Evolutionary conservation across 2,329 filamentous ascomycete species (phyloP).

Genomic region (Lasiodiplodia sp.): DNA sequence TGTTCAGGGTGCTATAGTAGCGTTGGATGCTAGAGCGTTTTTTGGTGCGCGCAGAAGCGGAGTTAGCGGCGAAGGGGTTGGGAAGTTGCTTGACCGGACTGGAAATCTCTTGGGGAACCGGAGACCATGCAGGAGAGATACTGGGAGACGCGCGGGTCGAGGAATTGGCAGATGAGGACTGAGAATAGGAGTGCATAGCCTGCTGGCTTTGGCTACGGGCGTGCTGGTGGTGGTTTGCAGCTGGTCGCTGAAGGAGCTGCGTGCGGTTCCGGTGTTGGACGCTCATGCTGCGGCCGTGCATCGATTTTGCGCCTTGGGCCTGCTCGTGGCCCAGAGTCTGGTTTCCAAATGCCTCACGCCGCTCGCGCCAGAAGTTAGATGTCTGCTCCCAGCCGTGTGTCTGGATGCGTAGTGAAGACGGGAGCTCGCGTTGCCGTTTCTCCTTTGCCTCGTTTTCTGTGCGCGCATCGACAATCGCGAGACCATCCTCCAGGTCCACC

Average conservation of each 20-base stretch:
- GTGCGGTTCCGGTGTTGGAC: background rate
- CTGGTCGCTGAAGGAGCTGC: background rate
- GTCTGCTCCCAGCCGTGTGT: slow-evolving; percentile 12
- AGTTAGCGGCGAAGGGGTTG: background rate
- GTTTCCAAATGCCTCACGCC: background rate
- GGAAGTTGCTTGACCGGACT: slow-evolving; percentile 12
- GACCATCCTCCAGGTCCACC: slow-evolving; percentile 8
- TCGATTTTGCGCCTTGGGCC: background rate
- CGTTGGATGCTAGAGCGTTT: slow-evolving; percentile 18
- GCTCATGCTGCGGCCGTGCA: slow-evolving; percentile 12
- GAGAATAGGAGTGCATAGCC: background rate
- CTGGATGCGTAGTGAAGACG: slow-evolving; percentile 6
- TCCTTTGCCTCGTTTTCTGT: background rate
- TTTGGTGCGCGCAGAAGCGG: background rate
- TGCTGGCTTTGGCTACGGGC: background rate
- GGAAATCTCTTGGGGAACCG: slow-evolving; percentile 7
- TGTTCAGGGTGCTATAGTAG: slow-evolving; percentile 20
- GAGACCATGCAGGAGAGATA: slow-evolving; percentile 6
- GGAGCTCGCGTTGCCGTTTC: background rate
- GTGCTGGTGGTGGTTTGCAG: background rate
- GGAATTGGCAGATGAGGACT: background rate
- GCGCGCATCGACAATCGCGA: background rate
- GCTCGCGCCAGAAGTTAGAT: slow-evolving; percentile 18
- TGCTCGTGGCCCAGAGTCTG: background rate
- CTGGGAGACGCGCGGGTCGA: slow-evolving; percentile 6